These are phyloP conservation scores for Diutina mesorugosa DNA, from an alignment of 1,139 yeast species.

Conservation along the genomic window DNA sequence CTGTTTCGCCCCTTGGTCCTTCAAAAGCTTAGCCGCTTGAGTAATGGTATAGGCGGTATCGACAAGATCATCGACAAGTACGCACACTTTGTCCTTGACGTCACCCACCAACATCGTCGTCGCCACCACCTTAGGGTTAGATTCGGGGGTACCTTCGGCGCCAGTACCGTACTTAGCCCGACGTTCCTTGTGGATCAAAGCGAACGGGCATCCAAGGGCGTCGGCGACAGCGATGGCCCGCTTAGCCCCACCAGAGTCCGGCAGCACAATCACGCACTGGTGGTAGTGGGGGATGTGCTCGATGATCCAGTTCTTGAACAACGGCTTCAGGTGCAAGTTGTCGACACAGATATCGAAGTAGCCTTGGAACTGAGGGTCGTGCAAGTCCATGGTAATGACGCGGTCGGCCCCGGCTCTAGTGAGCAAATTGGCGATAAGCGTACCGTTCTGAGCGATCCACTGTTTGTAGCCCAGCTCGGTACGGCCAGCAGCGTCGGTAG, in stretches of 20 bases:
- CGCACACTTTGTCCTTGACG: slow-evolving; percentile 3
- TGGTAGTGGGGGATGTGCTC: slow-evolving; percentile 2
- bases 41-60: slow-evolving; percentile 2
- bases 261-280: slow-evolving; percentile 2
- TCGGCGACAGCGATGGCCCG: slow-evolving; percentile 3
- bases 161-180: neutral
- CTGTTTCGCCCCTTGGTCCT: slow-evolving; percentile 2
- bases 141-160: neutral
- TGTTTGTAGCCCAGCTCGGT: slow-evolving; percentile 65
- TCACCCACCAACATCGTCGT: slow-evolving; percentile 3
- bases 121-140: neutral
- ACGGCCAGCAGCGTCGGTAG: slow-evolving; percentile 25
- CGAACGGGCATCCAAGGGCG: slow-evolving; percentile 2
- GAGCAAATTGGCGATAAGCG: slow-evolving; percentile 22
- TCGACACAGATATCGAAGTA: slow-evolving; percentile 3
- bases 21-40: slow-evolving; percentile 2
- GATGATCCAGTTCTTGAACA: slow-evolving; percentile 2
- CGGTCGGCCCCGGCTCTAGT: slow-evolving; percentile 3
- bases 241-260: slow-evolving; percentile 3
- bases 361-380: slow-evolving; percentile 4
- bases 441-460: slow-evolving; percentile 96
- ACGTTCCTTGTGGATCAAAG: slow-evolving; percentile 2
- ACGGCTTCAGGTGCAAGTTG: slow-evolving; percentile 2
- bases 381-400: slow-evolving; percentile 3
- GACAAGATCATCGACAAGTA: slow-evolving; percentile 2